Evolutionary conservation across 257 asterid species (phyloP).

Genomic region (Prunella vulgaris): DNA sequence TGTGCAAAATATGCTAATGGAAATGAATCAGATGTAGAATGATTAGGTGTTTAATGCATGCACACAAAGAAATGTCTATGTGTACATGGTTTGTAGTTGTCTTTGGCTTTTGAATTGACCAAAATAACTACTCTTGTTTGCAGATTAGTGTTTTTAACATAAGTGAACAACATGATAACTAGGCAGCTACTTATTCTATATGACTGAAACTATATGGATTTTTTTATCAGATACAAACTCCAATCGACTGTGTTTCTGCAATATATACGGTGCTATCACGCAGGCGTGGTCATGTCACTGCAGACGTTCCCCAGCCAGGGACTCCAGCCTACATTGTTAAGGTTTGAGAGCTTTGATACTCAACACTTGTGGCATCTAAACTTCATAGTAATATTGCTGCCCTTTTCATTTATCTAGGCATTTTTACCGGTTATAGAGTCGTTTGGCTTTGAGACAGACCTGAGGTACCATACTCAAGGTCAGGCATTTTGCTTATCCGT

Average conservation of each 20-base stretch:
- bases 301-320: conserved; percentile 97
- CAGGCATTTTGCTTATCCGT: conserved; percentile 86
- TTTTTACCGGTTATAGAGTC: conserved; percentile 94
- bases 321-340: conserved; percentile 94
- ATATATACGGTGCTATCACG: conserved; percentile 88
- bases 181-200: background rate
- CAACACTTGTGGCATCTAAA: background rate
- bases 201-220: conserved; percentile 21
- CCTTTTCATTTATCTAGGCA: conserved; percentile 47
- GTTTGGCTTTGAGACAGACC: conserved; percentile 94
- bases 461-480: conserved; percentile 97
- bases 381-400: background rate
- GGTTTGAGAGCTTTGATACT: conserved; percentile 37
- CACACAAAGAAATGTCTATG: background rate
- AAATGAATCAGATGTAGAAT: background rate
- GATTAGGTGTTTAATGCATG: background rate
- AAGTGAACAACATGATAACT: background rate
- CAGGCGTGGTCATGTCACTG: conserved; percentile 95
- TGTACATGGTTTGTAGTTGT: background rate
- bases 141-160: background rate
- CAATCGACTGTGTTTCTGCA: conserved; percentile 95
- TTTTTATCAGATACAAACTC: conserved; percentile 84
- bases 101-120: background rate
- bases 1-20: background rate
- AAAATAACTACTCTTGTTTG: background rate